Conservation (phyloP, 352 stramenopile species). For the Hyaloperonospora brassicae region DNA sequence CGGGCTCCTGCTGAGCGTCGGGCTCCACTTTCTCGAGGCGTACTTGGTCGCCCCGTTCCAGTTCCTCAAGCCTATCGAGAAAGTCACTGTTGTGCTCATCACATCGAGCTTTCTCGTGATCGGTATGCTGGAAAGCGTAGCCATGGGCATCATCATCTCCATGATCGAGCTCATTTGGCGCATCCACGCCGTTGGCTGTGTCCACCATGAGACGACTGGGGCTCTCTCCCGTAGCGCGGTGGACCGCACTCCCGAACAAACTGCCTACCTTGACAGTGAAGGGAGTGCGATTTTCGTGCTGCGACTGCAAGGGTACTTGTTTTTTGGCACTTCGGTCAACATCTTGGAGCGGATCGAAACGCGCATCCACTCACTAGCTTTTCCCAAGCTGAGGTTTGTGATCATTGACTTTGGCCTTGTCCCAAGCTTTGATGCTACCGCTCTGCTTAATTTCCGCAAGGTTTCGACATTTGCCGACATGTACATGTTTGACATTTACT, state of each 20-base stretch:
- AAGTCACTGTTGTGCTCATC: constrained; percentile 55
- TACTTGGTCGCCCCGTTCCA: constrained; percentile 66
- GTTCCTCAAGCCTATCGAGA: constrained; percentile 66
- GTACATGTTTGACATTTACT: constrained; percentile 75
- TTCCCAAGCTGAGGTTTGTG: constrained; percentile 48
- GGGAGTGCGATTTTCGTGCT: constrained; percentile 63
- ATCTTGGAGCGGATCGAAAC: constrained; percentile 71
- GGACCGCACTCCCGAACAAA: constrained; percentile 56
- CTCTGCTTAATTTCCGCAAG: constrained; percentile 71
- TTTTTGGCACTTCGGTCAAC: constrained; percentile 77
- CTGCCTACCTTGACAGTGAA: constrained; percentile 40
- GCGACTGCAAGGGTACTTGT: constrained; percentile 70
- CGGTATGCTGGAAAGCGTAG: constrained; percentile 66
- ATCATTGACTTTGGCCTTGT: constrained; percentile 79
- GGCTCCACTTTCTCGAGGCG: constrained; percentile 68
- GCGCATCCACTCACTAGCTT: constrained; percentile 50
- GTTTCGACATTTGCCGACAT: constrained; percentile 46
- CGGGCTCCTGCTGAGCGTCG: constrained; percentile 62
- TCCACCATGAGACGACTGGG: constrained; percentile 68
- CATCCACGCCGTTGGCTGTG: constrained; percentile 69
- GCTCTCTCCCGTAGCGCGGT: constrained; percentile 55
- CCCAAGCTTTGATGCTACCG: constrained; percentile 66
- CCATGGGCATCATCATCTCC: constrained; percentile 67
- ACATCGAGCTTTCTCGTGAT: constrained; percentile 62
- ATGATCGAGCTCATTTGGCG: constrained; percentile 75